Conservation (phyloP, 176 grass and related monocot genomes). For the Miscanthus lutarioriparius region DNA sequence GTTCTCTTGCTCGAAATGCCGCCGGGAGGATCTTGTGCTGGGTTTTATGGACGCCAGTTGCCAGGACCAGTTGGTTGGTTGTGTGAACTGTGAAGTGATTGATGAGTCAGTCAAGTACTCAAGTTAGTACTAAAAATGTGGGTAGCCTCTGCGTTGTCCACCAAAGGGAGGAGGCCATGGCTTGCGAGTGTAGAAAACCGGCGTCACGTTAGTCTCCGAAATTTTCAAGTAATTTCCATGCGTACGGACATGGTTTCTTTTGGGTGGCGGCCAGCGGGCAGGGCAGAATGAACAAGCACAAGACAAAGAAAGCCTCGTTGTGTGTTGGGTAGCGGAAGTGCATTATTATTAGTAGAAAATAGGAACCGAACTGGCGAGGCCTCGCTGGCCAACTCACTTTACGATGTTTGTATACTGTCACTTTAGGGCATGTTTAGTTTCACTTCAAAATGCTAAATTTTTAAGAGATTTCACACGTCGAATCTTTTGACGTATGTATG, state of each 20-base stretch:
- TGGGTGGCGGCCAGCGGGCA: background rate
- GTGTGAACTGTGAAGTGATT: background rate
- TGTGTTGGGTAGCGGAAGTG: conserved; percentile 13
- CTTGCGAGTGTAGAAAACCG: background rate
- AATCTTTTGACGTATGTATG: no score
- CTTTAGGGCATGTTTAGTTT: no score
- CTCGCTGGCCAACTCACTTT: conserved; percentile 33
- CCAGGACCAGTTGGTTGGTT: background rate
- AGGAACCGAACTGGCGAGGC: conserved; percentile 1
- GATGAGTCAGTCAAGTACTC: conserved; percentile 16
- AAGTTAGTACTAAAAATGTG: background rate
- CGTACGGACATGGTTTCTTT: background rate
- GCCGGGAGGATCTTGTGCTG: no score
- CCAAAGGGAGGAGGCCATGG: background rate
- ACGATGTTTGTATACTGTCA: background rate
- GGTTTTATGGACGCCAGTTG: conserved; percentile 35
- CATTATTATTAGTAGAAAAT: background rate
- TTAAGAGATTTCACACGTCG: no score
- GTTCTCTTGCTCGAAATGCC: no score
- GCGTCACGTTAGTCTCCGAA: background rate
- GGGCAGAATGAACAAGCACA: conserved; percentile 29
- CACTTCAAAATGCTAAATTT: no score
- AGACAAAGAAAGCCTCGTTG: background rate
- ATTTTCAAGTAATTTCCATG: conserved; percentile 13
- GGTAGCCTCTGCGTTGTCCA: conserved; percentile 37